phyloP scores from a whole-genome alignment of 495 filamentous ascomycete genomes.

The Achaetomiella virescens region DNA sequence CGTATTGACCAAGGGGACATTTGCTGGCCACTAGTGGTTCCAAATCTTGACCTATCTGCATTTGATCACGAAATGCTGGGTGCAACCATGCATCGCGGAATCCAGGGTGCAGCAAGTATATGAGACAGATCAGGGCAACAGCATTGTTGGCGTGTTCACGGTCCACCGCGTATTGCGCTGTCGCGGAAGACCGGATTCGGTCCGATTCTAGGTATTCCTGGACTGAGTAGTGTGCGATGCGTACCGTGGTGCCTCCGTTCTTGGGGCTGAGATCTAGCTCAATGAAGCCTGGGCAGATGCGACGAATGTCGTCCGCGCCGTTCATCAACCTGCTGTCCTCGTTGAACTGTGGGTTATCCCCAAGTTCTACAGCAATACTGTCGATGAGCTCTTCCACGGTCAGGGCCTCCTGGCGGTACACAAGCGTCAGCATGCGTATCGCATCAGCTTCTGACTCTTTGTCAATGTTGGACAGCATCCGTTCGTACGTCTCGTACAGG shows the following conservation, averaged over 20 bases:
- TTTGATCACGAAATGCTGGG: no score
- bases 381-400: constrained; percentile 3
- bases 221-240: constrained; percentile 6
- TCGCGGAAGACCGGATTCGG: not conserved
- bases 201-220: constrained; percentile 7
- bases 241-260: not conserved
- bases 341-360: not conserved
- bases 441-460: constrained; percentile 1
- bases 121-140: not conserved
- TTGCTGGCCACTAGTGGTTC: no score
- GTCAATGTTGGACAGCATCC: constrained; percentile 2
- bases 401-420: not conserved
- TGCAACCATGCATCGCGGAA: not conserved
- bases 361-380: constrained; percentile 1
- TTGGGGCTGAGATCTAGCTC: not conserved
- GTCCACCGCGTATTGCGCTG: not conserved
- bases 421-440: not conserved
- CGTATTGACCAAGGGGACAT: not conserved
- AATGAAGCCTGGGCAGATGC: constrained; percentile 5
- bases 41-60: no score
- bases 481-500: constrained; percentile 8
- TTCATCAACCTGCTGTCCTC: not conserved
- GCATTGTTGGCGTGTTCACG: not conserved
- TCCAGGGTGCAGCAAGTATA: not conserved
- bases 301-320: constrained; percentile 1